Evolutionary conservation across 192 early-diverging fungal genomes (phyloP).

Genomic region (Rhizophagus prolifer): DNA sequence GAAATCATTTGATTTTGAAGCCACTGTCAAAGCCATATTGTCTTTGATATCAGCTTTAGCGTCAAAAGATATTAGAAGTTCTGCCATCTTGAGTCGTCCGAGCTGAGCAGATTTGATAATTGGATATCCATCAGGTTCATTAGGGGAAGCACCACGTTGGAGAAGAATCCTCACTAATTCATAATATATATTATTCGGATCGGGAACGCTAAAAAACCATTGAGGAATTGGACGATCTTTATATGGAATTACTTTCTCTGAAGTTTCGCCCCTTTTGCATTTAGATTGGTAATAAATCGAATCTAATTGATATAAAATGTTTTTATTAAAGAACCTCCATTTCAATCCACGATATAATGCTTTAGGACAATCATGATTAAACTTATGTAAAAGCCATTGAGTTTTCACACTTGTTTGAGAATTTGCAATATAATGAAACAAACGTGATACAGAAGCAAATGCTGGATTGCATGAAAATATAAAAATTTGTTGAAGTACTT

Average conservation of each 20-base stretch:
- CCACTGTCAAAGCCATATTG: conserved; percentile 36
- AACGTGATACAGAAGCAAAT: conserved; percentile 18
- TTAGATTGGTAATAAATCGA: conserved; percentile 1
- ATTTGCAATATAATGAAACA: conserved; percentile 8
- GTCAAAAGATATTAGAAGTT: conserved; percentile 33
- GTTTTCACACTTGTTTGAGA: conserved; percentile 22
- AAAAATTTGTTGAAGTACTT: conserved; percentile 30
- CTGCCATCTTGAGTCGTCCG: conserved; percentile 33
- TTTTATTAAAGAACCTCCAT: conserved; percentile 26
- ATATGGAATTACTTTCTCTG: neutral
- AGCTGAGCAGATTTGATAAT: conserved; percentile 41
- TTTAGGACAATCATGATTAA: neutral
- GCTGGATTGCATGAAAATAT: conserved; percentile 10
- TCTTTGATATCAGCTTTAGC: conserved; percentile 35
- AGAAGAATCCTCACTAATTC: conserved; percentile 33
- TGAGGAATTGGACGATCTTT: conserved; percentile 30
- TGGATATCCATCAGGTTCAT: conserved; percentile 42
- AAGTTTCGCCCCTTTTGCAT: neutral
- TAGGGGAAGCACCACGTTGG: conserved; percentile 37
- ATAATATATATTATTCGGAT: conserved; percentile 3
- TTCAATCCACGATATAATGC: conserved; percentile 22
- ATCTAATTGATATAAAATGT: conserved; percentile 23
- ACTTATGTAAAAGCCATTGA: conserved; percentile 18
- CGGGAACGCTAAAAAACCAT: conserved; percentile 32
- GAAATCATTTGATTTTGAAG: conserved; percentile 32